Percentiles rank a stretch among this genome's conserved stretches.
Conservation (phyloP, 257 asterid genomes). For the Catharanthus roseus region DNA sequence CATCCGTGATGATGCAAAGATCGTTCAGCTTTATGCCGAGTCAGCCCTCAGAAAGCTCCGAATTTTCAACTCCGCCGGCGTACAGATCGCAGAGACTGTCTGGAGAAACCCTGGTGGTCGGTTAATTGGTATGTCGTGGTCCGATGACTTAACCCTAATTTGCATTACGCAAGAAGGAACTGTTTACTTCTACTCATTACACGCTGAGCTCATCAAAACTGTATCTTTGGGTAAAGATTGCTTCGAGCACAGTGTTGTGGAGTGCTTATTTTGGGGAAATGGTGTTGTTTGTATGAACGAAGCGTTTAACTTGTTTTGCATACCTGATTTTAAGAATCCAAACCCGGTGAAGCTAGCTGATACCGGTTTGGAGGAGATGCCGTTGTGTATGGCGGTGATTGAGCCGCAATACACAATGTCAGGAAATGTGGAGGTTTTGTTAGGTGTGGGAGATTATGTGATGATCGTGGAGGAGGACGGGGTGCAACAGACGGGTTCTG, state of each 20-base stretch:
- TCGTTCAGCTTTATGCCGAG: constrained; percentile 88
- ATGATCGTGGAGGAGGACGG: constrained; percentile 86
- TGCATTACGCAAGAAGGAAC: constrained; percentile 92
- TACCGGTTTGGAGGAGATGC: constrained; percentile 70
- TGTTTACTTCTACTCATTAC: constrained; percentile 62
- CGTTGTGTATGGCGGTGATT: constrained; percentile 86
- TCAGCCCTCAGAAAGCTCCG: constrained; percentile 93
- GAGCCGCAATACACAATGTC: constrained; percentile 92
- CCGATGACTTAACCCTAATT: constrained; percentile 66
- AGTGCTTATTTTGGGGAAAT: constrained; percentile 88
- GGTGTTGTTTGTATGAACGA: constrained; percentile 84
- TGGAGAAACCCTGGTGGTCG: constrained; percentile 95
- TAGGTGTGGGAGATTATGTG: constrained; percentile 75
- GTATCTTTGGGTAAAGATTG: constrained; percentile 62
- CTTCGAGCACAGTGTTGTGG: constrained; percentile 63
- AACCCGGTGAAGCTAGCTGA: constrained; percentile 66
- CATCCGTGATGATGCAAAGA: constrained; percentile 91
- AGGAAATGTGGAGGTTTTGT: constrained; percentile 90
- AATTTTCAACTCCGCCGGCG: constrained; percentile 83
- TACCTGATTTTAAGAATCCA: constrained; percentile 69
- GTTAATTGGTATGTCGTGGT: constrained; percentile 79
- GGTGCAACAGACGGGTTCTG: constrained; percentile 64
- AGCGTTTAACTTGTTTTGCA: constrained; percentile 68
- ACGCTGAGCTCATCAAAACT: constrained; percentile 59
- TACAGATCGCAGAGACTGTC: constrained; percentile 60